phyloP scores from a whole-genome alignment of 139 green algal genomes.

The Chlorella sp. region DNA sequence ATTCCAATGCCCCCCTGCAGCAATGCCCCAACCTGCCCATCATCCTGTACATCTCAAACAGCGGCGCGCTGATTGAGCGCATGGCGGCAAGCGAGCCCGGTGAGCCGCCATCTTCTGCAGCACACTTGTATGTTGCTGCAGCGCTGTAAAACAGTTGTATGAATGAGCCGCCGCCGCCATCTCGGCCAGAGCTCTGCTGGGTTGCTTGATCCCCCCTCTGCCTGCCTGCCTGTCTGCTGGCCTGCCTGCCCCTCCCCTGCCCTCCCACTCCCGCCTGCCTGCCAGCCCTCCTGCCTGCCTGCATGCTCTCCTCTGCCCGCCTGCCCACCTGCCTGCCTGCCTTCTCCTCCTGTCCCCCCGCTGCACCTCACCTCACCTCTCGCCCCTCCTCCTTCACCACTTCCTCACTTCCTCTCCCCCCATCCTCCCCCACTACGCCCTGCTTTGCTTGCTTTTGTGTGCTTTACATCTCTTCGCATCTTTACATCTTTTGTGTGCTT shows the following conservation, averaged over 20 bases:
- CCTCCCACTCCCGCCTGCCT: background rate
- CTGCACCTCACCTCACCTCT: no score
- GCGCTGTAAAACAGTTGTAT: background rate
- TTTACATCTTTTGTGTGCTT: no score
- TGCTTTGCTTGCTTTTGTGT: no score
- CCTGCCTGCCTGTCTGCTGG: background rate
- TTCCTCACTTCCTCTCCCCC: background rate
- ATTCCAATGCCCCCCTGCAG: background rate
- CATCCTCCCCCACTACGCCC: background rate
- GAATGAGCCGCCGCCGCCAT: no score
- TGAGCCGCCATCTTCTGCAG: background rate
- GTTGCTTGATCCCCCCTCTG: background rate
- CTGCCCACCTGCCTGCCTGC: background rate
- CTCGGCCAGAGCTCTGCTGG: background rate
- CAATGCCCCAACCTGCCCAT: conserved; percentile 85
- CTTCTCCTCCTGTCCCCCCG: background rate
- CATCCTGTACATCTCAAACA: conserved; percentile 95
- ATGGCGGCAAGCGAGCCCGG: conserved; percentile 83
- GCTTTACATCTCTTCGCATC: no score
- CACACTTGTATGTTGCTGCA: background rate
- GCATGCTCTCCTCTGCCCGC: background rate
- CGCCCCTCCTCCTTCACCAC: background rate
- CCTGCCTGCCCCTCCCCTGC: background rate
- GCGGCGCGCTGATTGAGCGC: conserved; percentile 91
- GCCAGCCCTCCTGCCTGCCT: background rate